Conservation (phyloP, 768 basidiomycete species). For the Tulasnella calospora region DNA sequence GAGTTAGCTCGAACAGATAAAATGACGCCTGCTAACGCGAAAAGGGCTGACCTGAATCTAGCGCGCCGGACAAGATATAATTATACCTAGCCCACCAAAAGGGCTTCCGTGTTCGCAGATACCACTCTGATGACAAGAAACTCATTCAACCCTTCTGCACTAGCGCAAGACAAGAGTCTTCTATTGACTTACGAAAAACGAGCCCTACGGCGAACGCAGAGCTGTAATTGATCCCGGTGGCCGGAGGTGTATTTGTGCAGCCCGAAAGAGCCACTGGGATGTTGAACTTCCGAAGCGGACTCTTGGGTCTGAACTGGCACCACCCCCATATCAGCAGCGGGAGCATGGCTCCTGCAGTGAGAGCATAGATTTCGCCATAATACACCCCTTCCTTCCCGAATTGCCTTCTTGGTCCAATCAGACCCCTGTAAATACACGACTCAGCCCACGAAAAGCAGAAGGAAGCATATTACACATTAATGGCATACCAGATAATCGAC, state of each 20-base stretch:
- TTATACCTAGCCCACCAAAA: slow-evolving; percentile 52
- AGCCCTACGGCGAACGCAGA: slow-evolving; percentile 43
- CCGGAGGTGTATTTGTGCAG: slow-evolving; percentile 41
- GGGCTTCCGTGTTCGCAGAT: slow-evolving; percentile 40
- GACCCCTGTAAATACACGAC: slow-evolving; percentile 36
- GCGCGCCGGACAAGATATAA: slow-evolving; percentile 43
- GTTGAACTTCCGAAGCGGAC: slow-evolving; percentile 30
- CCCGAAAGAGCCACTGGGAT: slow-evolving; percentile 44
- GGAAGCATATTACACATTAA: too few relatives aligned
- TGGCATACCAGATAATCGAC: slow-evolving; percentile 42
- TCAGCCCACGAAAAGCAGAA: too few relatives aligned
- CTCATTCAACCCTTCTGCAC: neutral
- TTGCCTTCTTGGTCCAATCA: slow-evolving; percentile 43
- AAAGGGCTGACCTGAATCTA: slow-evolving; percentile 35
- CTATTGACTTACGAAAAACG: slow-evolving; percentile 41
- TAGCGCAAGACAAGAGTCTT: neutral
- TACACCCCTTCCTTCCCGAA: slow-evolving; percentile 42
- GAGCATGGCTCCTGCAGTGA: slow-evolving; percentile 40
- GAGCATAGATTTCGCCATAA: slow-evolving; percentile 40
- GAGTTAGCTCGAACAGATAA: neutral
- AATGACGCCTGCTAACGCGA: neutral
- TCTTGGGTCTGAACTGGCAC: slow-evolving; percentile 35
- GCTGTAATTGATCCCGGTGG: slow-evolving; percentile 46
- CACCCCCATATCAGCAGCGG: slow-evolving; percentile 43
- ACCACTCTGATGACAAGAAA: slow-evolving; percentile 36